phyloP scores from a whole-genome alignment of 2,329 filamentous ascomycete genomes.

The Penicillium brevicompactum region DNA sequence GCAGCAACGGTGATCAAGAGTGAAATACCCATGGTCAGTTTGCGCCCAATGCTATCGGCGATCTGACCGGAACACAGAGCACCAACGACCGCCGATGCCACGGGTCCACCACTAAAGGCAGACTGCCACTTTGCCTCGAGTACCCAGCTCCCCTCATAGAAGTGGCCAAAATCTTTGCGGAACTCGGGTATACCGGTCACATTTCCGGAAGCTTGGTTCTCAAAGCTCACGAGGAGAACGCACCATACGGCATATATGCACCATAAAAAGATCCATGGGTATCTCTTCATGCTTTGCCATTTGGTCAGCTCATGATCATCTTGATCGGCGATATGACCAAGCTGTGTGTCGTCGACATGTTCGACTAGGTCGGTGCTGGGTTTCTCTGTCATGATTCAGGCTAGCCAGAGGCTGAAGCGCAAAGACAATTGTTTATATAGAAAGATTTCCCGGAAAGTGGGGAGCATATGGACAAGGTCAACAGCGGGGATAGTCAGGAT shows the following conservation, averaged over 20 bases:
- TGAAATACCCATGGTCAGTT: constrained; percentile 35
- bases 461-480: background rate
- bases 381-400: constrained; percentile 4
- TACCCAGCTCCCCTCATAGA: constrained; percentile 41
- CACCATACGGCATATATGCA: constrained; percentile 19
- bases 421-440: background rate
- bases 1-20: constrained; percentile 41
- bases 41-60: constrained; percentile 14
- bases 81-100: constrained; percentile 37
- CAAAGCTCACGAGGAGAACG: constrained; percentile 16
- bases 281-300: constrained; percentile 13
- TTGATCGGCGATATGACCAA: constrained; percentile 13
- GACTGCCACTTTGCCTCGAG: constrained; percentile 49
- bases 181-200: constrained; percentile 50
- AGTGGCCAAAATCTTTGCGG: constrained; percentile 48
- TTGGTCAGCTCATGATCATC: constrained; percentile 14
- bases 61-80: constrained; percentile 18
- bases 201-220: constrained; percentile 18
- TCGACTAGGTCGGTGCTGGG: constrained; percentile 13
- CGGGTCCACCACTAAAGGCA: constrained; percentile 47
- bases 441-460: background rate
- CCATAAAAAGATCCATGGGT: constrained; percentile 17
- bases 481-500: background rate
- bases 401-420: background rate
- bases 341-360: constrained; percentile 10